Evolutionary conservation across 768 basidiomycete genomes (phyloP), one percentile per base, ranked within the genome.

Genomic region (Hygrocybe coccinea): DNA sequence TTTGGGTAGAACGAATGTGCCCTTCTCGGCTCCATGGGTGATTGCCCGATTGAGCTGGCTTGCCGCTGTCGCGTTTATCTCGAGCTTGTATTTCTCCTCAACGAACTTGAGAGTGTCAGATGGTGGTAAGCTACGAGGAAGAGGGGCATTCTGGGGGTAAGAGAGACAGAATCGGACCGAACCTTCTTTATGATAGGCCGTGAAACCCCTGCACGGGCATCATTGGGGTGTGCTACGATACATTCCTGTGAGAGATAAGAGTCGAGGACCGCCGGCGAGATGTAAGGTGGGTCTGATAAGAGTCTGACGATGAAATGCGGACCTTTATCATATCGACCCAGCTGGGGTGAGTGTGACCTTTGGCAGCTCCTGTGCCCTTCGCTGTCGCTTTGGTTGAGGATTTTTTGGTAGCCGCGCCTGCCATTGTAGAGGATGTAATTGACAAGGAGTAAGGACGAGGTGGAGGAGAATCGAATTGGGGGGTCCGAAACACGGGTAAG

Each of bases 271-370:
- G 72, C 61, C 52, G 54, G 25, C 54, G 35, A 22, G 52, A 52
- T 35, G 41, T 36, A 19, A 52, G 47, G 35, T 45, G 24, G 47
- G 39, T 11, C 61, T 56, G 52, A 39, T 35, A 29, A n/a, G n/a
- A n/a, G n/a, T n/a, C n/a, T n/a, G 34, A 52, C 56, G 29, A 4
- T 29, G 29, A 29, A 57, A 57, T 52, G 61, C 74, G 60, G 61
- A 87, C 86, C 79, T 85, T 88, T 71, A 88, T 88, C 86, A 88
- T 88, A 64, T 87, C 86, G 55, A 83, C 75, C 86, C 86, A 88
- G 57, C 77, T 72, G 5, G 86, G 86, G 70, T 87, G 86, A 46
- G 76, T n/a, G n/a, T n/a, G n/a, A n/a, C n/a, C n/a, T n/a, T n/a
- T n/a, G n/a, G n/a, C n/a, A 29, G 25, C 22, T 41, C 37, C 5